Percentiles rank a stretch among this genome's conserved stretches.
phyloP scores from a whole-genome alignment of 2,329 filamentous ascomycete species.

The Ophiocordyceps sinensis region DNA sequence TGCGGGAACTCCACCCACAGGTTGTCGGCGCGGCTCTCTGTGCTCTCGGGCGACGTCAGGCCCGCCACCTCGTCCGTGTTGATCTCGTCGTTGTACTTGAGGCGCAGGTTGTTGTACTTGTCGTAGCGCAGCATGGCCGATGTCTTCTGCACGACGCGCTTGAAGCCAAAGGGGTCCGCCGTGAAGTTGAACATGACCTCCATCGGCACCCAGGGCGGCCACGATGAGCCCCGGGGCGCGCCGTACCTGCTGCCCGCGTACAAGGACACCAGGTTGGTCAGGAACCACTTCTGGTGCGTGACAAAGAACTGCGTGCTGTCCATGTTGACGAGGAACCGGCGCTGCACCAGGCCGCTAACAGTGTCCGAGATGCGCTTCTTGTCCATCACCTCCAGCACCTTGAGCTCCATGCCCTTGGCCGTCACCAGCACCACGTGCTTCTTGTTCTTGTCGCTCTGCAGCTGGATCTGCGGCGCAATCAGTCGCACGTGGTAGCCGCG shows the following conservation, averaged over 20 bases:
- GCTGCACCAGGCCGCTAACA: conserved; percentile 88
- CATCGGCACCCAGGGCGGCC: conserved; percentile 97
- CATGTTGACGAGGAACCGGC: conserved; percentile 87
- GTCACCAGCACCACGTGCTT: conserved; percentile 95
- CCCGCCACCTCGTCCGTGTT: conserved; percentile 44
- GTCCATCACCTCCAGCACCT: conserved; percentile 96
- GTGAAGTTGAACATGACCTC: conserved; percentile 98
- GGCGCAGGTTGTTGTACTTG: conserved; percentile 91
- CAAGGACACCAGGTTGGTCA: conserved; percentile 70
- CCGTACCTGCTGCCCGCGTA: conserved; percentile 93
- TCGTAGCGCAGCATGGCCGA: conserved; percentile 90
- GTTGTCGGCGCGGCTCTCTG: conserved; percentile 80
- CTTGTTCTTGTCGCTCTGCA: conserved; percentile 96
- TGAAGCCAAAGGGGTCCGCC: conserved; percentile 91
- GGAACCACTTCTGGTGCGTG: conserved; percentile 82
- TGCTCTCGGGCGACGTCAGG: conserved; percentile 25
- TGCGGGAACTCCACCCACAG: conserved; percentile 95
- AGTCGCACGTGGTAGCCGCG: conserved; percentile 91
- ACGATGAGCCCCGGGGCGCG: conserved; percentile 66
- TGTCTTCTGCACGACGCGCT: conserved; percentile 90
- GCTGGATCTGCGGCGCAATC: conserved; percentile 92
- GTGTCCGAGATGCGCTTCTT: conserved; percentile 83
- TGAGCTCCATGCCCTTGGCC: conserved; percentile 95
- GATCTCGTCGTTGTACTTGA: conserved; percentile 95
- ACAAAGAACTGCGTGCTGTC: conserved; percentile 98